These are phyloP conservation scores for Cercospora zeina DNA, from an alignment of 2,329 filamentous ascomycete genomes.

Conservation along the genomic window DNA sequence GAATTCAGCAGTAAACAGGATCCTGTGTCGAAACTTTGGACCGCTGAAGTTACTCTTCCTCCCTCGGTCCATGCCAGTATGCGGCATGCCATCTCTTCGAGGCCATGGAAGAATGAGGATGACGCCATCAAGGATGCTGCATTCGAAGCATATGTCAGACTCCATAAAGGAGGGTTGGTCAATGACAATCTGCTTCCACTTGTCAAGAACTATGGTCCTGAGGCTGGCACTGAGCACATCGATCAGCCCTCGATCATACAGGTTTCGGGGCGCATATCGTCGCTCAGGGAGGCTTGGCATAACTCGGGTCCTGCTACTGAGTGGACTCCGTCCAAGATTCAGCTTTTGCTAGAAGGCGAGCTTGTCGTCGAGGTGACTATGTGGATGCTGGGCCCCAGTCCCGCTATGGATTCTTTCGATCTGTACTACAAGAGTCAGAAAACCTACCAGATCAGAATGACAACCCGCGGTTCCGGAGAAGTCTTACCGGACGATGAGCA, in stretches of 20 bases:
- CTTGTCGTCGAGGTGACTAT: conserved; percentile 24
- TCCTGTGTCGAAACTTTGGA: conserved; percentile 38
- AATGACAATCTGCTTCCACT: conserved; percentile 75
- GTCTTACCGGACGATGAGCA: background rate
- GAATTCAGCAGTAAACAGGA: conserved; percentile 60
- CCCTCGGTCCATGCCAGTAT: conserved; percentile 64
- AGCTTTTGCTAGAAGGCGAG: conserved; percentile 2
- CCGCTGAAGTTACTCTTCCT: conserved; percentile 69
- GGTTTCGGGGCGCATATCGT: conserved; percentile 22
- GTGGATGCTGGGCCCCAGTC: conserved; percentile 27
- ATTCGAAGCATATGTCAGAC: conserved; percentile 71
- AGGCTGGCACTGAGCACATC: conserved; percentile 25
- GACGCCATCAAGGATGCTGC: conserved; percentile 78
- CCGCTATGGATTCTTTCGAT: conserved; percentile 17
- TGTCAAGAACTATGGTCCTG: conserved; percentile 38
- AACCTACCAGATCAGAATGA: conserved; percentile 24
- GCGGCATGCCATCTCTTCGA: conserved; percentile 54
- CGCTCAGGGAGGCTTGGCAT: background rate
- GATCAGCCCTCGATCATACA: conserved; percentile 35
- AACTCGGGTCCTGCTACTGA: background rate
- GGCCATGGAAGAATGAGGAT: conserved; percentile 68
- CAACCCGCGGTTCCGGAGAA: background rate
- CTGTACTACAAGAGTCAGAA: conserved; percentile 34
- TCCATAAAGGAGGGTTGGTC: conserved; percentile 71
- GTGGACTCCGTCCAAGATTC: conserved; percentile 6